Evolutionary conservation across 1,284 basidiomycete genomes (phyloP), one percentile per base, ranked within the genome.

Genomic region (Macrocybe sp.): DNA sequence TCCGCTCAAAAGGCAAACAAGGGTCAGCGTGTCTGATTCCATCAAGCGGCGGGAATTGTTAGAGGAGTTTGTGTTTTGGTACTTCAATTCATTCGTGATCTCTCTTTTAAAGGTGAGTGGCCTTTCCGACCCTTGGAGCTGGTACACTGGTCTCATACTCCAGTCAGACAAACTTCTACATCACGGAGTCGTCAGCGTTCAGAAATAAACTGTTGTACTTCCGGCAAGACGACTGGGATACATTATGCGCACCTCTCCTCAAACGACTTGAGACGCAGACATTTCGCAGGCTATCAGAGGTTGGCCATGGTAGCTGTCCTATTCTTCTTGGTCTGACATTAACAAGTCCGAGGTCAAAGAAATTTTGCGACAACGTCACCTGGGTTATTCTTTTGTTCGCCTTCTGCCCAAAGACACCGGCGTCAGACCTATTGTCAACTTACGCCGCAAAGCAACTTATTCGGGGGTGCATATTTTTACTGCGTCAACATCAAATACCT

Each of bases 381-480:
- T 95, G 1, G 90, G 90, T 0, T 91, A 86, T 60, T 92, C 92
- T 0, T 89, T 89, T 52, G 85, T 98, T 6, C 80, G 97, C 2
- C 72, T 99, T 1, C 70, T 98, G 28, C 97, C 96, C 0, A 99
- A 99, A 65, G 93, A 95, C 47, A 90, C 81, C 3, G 95, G 96
- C 0, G 92, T 98, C 3, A 77, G 97, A 31, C 95, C 95, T 0
- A 97, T 99, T 51, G 90, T 97, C 33, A 99, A 99, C 61, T 70
- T 99, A 33, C 80, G 86, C 9, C 76, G 87, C 31, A 83, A 76
- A 37, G 51, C 61, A 3, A 59, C 64, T 9, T 4, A 9, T 12
- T 11, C 9, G 38, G 14, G 9, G 38, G 38, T 9, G 29, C 38
- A 40, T 40, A 12, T 10, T 40, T 40, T 40, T 59, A 61, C 45